Conservation (phyloP, 352 stramenopile species). For the Chrysophaeum taylorii region DNA sequence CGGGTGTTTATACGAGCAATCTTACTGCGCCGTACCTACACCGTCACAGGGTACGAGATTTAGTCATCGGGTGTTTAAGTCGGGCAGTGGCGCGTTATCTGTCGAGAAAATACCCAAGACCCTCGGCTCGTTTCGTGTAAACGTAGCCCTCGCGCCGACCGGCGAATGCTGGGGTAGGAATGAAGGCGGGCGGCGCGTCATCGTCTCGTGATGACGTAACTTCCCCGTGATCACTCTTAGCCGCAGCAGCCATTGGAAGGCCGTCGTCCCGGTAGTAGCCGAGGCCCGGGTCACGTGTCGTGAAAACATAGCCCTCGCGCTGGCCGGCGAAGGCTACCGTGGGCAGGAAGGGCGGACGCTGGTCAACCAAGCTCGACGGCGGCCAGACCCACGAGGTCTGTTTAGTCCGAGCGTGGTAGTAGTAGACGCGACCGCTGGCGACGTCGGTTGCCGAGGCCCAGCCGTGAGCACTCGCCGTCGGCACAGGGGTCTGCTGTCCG, state of each 20-base stretch:
- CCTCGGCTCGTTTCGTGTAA: too few species aligned
- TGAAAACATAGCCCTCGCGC: not conserved
- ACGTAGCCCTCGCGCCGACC: too few species aligned
- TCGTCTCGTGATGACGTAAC: too few species aligned
- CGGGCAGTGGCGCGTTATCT: too few species aligned
- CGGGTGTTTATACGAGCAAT: too few species aligned
- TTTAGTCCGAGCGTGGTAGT: not conserved
- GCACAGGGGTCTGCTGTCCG: too few species aligned
- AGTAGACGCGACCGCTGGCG: not conserved
- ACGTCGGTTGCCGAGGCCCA: not conserved
- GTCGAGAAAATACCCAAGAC: too few species aligned
- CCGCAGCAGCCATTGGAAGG: not conserved
- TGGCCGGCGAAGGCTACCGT: not conserved
- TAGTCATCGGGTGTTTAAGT: too few species aligned
- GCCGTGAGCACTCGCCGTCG: not conserved
- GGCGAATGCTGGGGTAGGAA: too few species aligned
- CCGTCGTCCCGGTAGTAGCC: not conserved
- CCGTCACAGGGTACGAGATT: too few species aligned
- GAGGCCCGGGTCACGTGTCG: not conserved
- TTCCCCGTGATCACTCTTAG: not conserved
- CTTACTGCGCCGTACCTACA: too few species aligned
- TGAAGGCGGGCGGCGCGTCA: too few species aligned
- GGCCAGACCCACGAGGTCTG: conserved; percentile 1
- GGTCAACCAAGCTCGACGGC: not conserved
- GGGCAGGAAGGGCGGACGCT: not conserved